Evolutionary conservation across 768 basidiomycete species (phyloP).

Genomic region (Favolaschia claudopus): DNA sequence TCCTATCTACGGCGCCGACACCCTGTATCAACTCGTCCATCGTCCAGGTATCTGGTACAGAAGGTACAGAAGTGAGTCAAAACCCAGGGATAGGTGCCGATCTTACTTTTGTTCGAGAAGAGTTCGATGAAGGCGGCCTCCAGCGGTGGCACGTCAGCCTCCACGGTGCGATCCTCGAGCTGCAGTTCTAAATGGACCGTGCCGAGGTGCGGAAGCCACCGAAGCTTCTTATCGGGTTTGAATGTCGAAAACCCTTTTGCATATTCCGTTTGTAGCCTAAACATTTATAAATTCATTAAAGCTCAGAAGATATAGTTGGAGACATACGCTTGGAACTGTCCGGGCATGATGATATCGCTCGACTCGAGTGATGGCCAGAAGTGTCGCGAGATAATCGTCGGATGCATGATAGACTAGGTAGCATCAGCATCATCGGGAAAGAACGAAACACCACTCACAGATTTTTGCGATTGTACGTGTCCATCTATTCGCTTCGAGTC

Average conservation of each 20-base stretch:
- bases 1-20: conserved; percentile 71
- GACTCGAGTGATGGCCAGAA: conserved; percentile 93
- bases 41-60: conserved; percentile 69
- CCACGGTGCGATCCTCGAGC: conserved; percentile 80
- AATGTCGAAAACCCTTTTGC: conserved; percentile 76
- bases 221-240: conserved; percentile 92
- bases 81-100: not conserved
- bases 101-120: conserved; percentile 74
- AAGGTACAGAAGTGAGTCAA: not conserved
- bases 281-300: not conserved
- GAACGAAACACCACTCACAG: conserved; percentile 51
- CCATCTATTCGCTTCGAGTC: conserved; percentile 91
- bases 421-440: not conserved
- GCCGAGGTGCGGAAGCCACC: conserved; percentile 91
- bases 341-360: conserved; percentile 79
- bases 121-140: conserved; percentile 92
- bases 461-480: conserved; percentile 78
- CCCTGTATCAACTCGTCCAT: conserved; percentile 70
- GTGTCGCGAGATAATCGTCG: conserved; percentile 90
- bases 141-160: conserved; percentile 81
- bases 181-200: conserved; percentile 83
- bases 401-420: conserved; percentile 75
- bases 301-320: conserved; percentile 4
- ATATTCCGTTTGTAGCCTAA: conserved; percentile 82
- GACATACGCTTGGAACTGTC: conserved; percentile 80